These are phyloP conservation scores for Cydonia oblonga DNA, from an alignment of 331 rosid species.

Conservation along the genomic window DNA sequence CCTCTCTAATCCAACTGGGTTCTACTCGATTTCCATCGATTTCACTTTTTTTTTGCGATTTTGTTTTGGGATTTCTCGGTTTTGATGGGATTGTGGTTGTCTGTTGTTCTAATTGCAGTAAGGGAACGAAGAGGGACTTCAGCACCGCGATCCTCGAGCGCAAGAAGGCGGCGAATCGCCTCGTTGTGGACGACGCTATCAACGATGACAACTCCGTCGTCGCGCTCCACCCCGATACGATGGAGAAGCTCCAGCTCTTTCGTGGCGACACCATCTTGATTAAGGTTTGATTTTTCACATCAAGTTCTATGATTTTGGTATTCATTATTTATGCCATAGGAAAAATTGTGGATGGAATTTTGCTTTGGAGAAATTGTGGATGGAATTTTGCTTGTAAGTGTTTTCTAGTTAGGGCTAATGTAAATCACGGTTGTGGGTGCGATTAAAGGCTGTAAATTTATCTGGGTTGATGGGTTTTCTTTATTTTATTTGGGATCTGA, in stretches of 20 bases:
- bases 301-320: background rate
- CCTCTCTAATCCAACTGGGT: background rate
- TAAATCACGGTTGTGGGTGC: conserved; percentile 2
- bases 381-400: background rate
- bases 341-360: background rate
- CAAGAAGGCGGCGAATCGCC: conserved; percentile 85
- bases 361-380: background rate
- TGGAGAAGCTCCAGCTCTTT: conserved; percentile 94
- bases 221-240: conserved; percentile 70
- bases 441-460: background rate
- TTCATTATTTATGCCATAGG: background rate
- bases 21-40: background rate
- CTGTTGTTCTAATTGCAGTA: conserved; percentile 24
- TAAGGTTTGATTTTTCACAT: conserved; percentile 36
- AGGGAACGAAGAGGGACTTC: conserved; percentile 80
- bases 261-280: conserved; percentile 91
- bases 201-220: conserved; percentile 43
- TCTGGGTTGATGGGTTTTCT: conserved; percentile 1
- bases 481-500: background rate
- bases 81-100: background rate
- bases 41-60: no score
- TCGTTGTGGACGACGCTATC: conserved; percentile 79
- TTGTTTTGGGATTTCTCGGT: background rate
- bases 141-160: conserved; percentile 94
- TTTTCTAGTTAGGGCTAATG: background rate